phyloP scores from a whole-genome alignment of 495 filamentous ascomycete species.

The Lentithecium fluviatile region DNA sequence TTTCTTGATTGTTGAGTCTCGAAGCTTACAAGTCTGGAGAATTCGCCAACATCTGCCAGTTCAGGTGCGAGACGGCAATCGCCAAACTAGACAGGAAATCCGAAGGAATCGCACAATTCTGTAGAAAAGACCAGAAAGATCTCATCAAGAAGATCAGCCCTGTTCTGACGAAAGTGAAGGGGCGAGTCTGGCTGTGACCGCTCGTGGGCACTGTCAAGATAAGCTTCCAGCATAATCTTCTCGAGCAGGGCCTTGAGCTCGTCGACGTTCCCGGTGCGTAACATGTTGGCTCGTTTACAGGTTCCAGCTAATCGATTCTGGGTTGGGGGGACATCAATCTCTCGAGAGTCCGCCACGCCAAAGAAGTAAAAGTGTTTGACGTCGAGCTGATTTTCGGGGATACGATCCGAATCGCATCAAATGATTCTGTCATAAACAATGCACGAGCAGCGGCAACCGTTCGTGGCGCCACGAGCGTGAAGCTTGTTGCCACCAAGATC shows the following conservation, averaged over 20 bases:
- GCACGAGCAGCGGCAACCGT: constrained; percentile 1
- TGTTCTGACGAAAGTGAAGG: constrained; percentile 9
- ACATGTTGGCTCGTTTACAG: neutral
- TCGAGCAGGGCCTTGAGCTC: constrained; percentile 10
- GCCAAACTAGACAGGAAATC: no score
- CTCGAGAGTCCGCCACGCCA: neutral
- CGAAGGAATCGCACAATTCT: no score
- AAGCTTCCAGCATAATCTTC: neutral
- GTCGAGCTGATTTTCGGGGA: constrained; percentile 15
- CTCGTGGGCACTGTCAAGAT: constrained; percentile 8
- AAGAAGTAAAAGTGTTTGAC: constrained; percentile 12
- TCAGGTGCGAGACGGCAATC: constrained; percentile 4
- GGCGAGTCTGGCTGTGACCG: constrained; percentile 8
- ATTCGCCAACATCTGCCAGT: neutral
- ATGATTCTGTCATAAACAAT: constrained; percentile 4
- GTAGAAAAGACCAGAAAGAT: neutral
- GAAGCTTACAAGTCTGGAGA: neutral
- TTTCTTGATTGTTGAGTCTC: constrained; percentile 7
- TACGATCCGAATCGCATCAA: constrained; percentile 9
- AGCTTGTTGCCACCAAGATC: constrained; percentile 19
- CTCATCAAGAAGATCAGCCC: neutral
- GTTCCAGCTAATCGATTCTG: neutral
- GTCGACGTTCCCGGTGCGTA: constrained; percentile 15
- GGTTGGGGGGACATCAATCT: constrained; percentile 15
- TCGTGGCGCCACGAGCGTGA: constrained; percentile 1